Base-by-base conservation (phyloP, 192 early-diverging fungal species). In the Jimgerdemannia flammicorona region DNA sequence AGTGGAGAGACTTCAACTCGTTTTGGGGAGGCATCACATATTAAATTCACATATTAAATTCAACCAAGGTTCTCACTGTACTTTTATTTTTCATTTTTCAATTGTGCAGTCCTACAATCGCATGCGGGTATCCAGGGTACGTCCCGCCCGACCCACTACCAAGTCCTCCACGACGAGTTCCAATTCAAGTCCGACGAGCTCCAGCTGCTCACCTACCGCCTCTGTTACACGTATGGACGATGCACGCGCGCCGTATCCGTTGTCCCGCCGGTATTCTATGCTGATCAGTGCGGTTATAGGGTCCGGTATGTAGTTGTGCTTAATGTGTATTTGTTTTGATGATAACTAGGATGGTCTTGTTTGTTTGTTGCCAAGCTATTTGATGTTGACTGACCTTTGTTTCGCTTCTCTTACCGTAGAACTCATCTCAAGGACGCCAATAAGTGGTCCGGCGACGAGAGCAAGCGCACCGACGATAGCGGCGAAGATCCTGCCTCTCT, bases 51-150 rank as follows among this genome's bases (percentile, higher is more conserved):
- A n/a, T n/a, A n/a, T 29, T 29, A 29, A 29, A 29, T 29, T 29
- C 29, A 29, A 29, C 29, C 29, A 29, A 29, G 29, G 1, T 29
- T 29, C 29, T 29, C 29, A 29, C 29, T 29, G 29, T 29, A 29
- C 1, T 29, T 29, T 29, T 29, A 29, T 29, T 29, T 29, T 29
- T 29, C 29, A 29, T 29, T 29, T 29, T 29, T 29, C 29, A 29
- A 59, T 59, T 66, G 43, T 18, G 20, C 66, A 84, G 83, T 91
- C 72, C 79, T 98, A 67, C 92, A 91, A 77, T 90, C 93, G 42
- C 96, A 98, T 73, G 90, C 91, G 0, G 95, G 95, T 39, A 85
- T 96, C 44, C 96, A 95, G 76, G 96, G 96, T 59, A 96, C 95
- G 0, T 95, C 95, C 43, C 90, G 94, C 41, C 94, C 96, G 0